These are phyloP conservation scores for Penicillium coprophilum DNA, from an alignment of 495 filamentous ascomycete genomes.

Conservation along the genomic window DNA sequence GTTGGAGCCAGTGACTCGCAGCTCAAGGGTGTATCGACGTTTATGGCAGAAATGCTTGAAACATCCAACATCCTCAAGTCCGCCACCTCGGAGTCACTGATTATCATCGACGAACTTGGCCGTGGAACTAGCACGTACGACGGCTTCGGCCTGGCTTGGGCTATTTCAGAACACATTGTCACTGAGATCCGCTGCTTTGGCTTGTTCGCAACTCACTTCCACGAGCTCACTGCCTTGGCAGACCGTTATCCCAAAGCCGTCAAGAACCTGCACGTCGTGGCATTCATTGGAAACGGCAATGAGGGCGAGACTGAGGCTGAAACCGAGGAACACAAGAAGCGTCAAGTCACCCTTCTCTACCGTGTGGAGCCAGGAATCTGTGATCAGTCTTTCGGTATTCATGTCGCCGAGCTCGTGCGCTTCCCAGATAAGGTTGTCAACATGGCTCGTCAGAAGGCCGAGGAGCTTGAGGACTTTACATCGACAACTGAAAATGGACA, in stretches of 20 bases:
- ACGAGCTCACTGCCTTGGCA: slow-evolving; percentile 88
- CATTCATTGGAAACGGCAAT: slow-evolving; percentile 73
- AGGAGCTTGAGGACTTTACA: slow-evolving; percentile 96
- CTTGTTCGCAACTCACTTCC: slow-evolving; percentile 97
- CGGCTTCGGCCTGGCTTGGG: slow-evolving; percentile 97
- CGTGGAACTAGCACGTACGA: slow-evolving; percentile 98
- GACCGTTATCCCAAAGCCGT: slow-evolving; percentile 79
- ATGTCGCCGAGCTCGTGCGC: slow-evolving; percentile 96
- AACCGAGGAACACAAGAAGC: slow-evolving; percentile 52
- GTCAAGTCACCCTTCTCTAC: slow-evolving; percentile 94
- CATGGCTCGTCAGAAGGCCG: slow-evolving; percentile 97
- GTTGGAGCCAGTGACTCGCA: slow-evolving; percentile 95
- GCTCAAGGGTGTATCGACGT: slow-evolving; percentile 96
- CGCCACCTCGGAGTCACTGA: slow-evolving; percentile 87
- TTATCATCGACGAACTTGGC: slow-evolving; percentile 99
- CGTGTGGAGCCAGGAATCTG: slow-evolving; percentile 93
- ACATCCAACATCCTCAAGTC: slow-evolving; percentile 98
- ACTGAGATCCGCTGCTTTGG: slow-evolving; percentile 91
- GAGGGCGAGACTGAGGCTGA: slow-evolving; percentile 26
- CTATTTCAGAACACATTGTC: slow-evolving; percentile 96
- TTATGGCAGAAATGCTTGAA: slow-evolving; percentile 99
- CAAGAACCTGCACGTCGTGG: slow-evolving; percentile 91
- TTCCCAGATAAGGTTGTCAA: slow-evolving; percentile 97
- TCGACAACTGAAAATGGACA: slow-evolving; percentile 58
- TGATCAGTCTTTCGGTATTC: slow-evolving; percentile 97